Evolutionary conservation across 805 yeast species (phyloP), one percentile per base, ranked within the genome.

Genomic region (Metschnikowia koreensis): DNA sequence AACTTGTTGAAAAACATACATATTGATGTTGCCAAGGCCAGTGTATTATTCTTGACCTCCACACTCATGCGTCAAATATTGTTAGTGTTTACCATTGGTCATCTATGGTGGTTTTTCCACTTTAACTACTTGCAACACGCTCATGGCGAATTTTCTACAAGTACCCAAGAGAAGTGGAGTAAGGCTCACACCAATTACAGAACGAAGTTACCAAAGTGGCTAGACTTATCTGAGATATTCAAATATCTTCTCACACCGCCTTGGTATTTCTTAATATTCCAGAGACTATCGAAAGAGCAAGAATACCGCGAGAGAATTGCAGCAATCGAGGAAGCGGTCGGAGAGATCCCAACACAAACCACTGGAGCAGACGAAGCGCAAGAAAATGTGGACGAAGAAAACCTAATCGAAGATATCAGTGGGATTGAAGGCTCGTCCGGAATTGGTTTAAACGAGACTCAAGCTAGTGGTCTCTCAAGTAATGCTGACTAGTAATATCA

Each of bases 61-160:
- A 52, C 44, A 7, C 28, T 53, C 11, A 53, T 59, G 9, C 54
- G 58, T 55, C 59, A 56, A 42, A 52, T 54, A 6, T 40, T 57
- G 17, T 43, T 61, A 12, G 62, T 59, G 42, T 51, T 58, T 34
- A 38, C 45, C 0, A 34, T 67, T 12, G 71, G 70, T 7, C 74
- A 70, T 51, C 37, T 62, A 29, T 70, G 73, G 73, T 70, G 74
- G 75, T 70, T 59, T 27, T 16, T 56, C 11, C 56, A 65, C 15
- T 62, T 60, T 33, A 59, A 55, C 47, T 54, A 60, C 48, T 42
- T 60, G 26, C 34, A 47, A 16, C 10, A 41, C 36, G 42, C 39
- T 13, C 17, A 43, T 29, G 44, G 16, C 17, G 48, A 39, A 29
- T 16, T 49, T 22, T 46, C 44, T 12, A 37, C 47, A 3, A 33